phyloP scores from a whole-genome alignment of 495 filamentous ascomycete genomes.

The Coniosporium apollinis region DNA sequence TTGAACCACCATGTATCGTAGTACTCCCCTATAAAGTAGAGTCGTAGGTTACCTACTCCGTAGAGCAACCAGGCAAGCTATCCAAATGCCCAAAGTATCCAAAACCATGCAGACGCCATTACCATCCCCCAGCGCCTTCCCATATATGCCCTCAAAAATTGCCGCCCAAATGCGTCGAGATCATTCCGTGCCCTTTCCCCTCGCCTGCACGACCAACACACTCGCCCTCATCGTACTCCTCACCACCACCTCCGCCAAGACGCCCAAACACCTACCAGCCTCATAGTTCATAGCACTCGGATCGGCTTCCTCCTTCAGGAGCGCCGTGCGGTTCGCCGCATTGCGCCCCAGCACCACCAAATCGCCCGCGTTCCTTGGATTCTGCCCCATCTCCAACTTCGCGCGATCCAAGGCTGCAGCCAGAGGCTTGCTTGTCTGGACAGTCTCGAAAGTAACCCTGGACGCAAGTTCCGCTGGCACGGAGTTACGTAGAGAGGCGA shows the following conservation, averaged over 20 bases:
- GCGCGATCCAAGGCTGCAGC: constrained; percentile 27
- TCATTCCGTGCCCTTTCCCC: background rate
- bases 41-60: too few relatives aligned
- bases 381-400: constrained; percentile 41
- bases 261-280: constrained; percentile 46
- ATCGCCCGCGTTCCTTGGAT: constrained; percentile 55
- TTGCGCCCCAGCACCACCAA: constrained; percentile 57
- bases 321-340: constrained; percentile 4
- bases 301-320: constrained; percentile 17
- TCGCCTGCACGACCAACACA: constrained; percentile 61
- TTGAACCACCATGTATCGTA: too few relatives aligned
- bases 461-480: constrained; percentile 37
- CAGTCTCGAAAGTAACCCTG: constrained; percentile 42
- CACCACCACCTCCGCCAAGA: constrained; percentile 46
- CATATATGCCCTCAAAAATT: too few relatives aligned
- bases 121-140: too few relatives aligned
- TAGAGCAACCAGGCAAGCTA: too few relatives aligned
- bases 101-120: too few relatives aligned
- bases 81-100: too few relatives aligned
- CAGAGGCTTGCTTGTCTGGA: constrained; percentile 11
- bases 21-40: too few relatives aligned
- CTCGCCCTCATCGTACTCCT: constrained; percentile 47
- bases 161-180: too few relatives aligned
- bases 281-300: constrained; percentile 24
- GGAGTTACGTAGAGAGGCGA: constrained; percentile 44